A percentile compares a stretch with the other conserved stretches of the same genome.
Conservation (phyloP, 2,329 filamentous ascomycete genomes). For the Talaromyces sp. region DNA sequence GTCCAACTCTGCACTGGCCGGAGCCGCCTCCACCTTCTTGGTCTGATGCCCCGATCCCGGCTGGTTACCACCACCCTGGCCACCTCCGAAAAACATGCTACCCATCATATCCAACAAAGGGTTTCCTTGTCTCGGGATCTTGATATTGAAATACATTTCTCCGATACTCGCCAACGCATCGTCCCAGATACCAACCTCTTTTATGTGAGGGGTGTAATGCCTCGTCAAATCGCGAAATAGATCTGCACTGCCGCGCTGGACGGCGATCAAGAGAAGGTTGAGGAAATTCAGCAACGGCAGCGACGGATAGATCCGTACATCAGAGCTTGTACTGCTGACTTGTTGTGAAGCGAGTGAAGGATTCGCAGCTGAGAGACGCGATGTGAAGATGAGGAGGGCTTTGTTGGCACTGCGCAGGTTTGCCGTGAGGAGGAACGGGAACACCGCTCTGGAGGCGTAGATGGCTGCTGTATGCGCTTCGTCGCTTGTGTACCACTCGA, state of each 20-base stretch:
- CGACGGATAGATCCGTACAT: constrained; percentile 80
- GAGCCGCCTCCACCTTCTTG: constrained; percentile 48
- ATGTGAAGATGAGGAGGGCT: constrained; percentile 72
- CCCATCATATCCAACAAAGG: constrained; percentile 98
- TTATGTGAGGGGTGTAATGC: constrained; percentile 76
- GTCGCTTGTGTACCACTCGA: constrained; percentile 88
- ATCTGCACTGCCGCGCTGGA: constrained; percentile 74
- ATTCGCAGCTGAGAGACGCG: constrained; percentile 57
- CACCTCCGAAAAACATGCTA: constrained; percentile 79
- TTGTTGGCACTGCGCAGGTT: constrained; percentile 88
- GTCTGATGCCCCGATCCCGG: constrained; percentile 46
- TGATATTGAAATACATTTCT: constrained; percentile 95
- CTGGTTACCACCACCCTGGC: constrained; percentile 43
- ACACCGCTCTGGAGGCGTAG: constrained; percentile 80
- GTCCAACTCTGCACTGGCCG: constrained; percentile 45
- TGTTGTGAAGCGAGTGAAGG: constrained; percentile 71
- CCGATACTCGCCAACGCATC: constrained; percentile 81
- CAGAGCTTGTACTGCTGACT: constrained; percentile 69
- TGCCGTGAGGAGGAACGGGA: constrained; percentile 86
- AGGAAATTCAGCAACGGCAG: constrained; percentile 95
- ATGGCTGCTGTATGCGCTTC: constrained; percentile 81
- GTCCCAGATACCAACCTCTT: constrained; percentile 74
- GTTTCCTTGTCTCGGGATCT: constrained; percentile 83
- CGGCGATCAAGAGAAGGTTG: constrained; percentile 74
- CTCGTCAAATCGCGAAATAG: constrained; percentile 76